phyloP scores from a whole-genome alignment of 768 basidiomycete genomes.

The Macrocybe gigantea region DNA sequence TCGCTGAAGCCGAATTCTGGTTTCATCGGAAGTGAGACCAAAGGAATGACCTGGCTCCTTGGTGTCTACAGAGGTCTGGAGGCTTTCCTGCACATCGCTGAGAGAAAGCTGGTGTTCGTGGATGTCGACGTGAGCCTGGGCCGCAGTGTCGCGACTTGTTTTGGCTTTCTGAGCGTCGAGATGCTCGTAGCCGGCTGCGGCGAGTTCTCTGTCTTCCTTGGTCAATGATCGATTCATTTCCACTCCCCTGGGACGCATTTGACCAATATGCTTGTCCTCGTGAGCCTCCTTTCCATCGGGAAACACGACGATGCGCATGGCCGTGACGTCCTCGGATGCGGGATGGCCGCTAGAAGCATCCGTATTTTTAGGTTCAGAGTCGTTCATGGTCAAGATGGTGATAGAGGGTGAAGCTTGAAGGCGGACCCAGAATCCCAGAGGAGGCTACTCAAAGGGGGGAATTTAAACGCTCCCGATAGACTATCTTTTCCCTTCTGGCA shows the following conservation, averaged over 20 bases:
- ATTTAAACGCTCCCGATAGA: background rate
- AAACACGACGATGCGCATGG: conserved; percentile 45
- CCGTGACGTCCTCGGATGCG: conserved; percentile 26
- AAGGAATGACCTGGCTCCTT: conserved; percentile 45
- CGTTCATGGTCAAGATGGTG: conserved; percentile 15
- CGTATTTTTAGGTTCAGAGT: conserved; percentile 6
- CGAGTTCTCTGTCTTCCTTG: conserved; percentile 61
- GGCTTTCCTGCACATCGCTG: conserved; percentile 27
- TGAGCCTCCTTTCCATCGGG: conserved; percentile 30
- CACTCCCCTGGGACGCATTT: conserved; percentile 42
- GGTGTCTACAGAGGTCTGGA: conserved; percentile 45
- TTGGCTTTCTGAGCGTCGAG: conserved; percentile 40
- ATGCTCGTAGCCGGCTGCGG: conserved; percentile 65
- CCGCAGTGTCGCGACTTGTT: conserved; percentile 17
- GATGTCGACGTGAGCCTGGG: conserved; percentile 47
- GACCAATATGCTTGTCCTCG: conserved; percentile 31
- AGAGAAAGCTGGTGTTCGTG: conserved; percentile 48
- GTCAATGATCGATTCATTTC: conserved; percentile 61
- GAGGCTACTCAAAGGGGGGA: background rate
- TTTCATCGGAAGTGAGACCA: conserved; percentile 50
- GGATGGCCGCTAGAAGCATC: conserved; percentile 8
- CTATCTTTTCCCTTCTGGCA: too few relatives aligned
- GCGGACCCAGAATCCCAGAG: background rate
- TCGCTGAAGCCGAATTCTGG: conserved; percentile 43
- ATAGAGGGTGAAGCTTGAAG: background rate